Evolutionary conservation across 371 early-diverging fungal species (phyloP).

Genomic region (Rhizopus stolonifer): DNA sequence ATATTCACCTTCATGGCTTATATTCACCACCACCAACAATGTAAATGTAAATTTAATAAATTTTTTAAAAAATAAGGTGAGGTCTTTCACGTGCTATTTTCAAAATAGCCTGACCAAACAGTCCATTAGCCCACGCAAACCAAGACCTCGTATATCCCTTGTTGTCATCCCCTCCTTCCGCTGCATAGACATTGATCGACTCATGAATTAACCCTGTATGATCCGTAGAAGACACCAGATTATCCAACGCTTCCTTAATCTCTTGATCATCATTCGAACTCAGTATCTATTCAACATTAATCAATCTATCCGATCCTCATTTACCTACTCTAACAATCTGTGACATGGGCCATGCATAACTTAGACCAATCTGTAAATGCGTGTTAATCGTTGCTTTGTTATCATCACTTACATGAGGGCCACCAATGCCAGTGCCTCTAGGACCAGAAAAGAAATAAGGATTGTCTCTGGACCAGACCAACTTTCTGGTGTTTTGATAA

Average conservation of each 20-base stretch:
- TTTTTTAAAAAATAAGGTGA: conserved; percentile 22
- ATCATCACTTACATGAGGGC: conserved; percentile 55
- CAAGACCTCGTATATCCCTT: conserved; percentile 40
- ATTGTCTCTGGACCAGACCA: conserved; percentile 58
- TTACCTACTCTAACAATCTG: conserved; percentile 28
- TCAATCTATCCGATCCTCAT: neutral
- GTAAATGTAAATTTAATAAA: too few species aligned
- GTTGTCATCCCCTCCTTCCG: conserved; percentile 14
- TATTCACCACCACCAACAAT: conserved; percentile 49
- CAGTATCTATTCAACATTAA: conserved; percentile 21
- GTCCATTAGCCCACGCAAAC: conserved; percentile 56
- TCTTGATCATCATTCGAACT: conserved; percentile 36
- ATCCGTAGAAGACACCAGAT: conserved; percentile 28
- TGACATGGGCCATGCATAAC: conserved; percentile 39
- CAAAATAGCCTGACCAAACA: conserved; percentile 50
- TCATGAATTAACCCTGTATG: conserved; percentile 48
- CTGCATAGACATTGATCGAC: conserved; percentile 31
- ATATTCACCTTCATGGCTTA: conserved; percentile 77
- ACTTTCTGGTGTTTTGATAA: conserved; percentile 58
- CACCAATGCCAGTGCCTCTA: conserved; percentile 56
- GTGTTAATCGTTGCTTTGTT: neutral
- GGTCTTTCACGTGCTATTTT: conserved; percentile 38
- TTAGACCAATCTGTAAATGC: conserved; percentile 20
- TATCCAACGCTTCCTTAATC: conserved; percentile 31
- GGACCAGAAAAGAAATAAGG: conserved; percentile 60